These are phyloP conservation scores for Leccinum aurantiacum DNA, from an alignment of 768 basidiomycete genomes.

Conservation along the genomic window DNA sequence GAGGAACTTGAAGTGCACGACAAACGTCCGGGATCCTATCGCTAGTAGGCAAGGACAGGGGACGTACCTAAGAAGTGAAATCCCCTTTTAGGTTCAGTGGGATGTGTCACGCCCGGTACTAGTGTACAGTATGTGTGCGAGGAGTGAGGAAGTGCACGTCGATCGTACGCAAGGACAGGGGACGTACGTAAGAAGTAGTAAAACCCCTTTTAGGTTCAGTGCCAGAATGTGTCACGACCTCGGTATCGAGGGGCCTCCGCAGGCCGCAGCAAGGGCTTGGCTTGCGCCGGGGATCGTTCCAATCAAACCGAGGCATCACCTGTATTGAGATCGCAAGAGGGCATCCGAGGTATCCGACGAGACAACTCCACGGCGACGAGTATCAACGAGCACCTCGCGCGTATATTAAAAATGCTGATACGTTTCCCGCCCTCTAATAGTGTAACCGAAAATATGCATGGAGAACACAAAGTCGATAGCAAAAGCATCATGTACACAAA, in stretches of 20 bases:
- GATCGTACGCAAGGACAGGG: background rate
- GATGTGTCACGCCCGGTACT: background rate
- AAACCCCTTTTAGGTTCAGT: no score
- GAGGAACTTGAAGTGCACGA: background rate
- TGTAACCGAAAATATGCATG: conserved; percentile 10
- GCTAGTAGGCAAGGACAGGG: background rate
- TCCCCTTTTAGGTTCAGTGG: no score
- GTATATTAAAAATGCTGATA: background rate
- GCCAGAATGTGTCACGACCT: background rate
- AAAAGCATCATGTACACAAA: conserved; percentile 28
- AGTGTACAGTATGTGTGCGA: no score
- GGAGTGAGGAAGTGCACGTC: background rate
- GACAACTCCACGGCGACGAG: background rate
- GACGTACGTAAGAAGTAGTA: no score
- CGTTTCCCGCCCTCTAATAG: background rate
- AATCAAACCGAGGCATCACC: background rate
- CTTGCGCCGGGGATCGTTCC: background rate
- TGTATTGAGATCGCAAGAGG: background rate
- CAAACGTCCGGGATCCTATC: background rate
- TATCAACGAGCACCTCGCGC: background rate
- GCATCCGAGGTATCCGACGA: background rate
- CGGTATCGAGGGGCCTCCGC: background rate
- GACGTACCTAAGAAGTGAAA: no score
- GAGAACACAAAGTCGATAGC: conserved; percentile 16
- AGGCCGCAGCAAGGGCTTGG: background rate